Conservation (phyloP, 1,139 yeast genomes). For the Pichia sp. region DNA sequence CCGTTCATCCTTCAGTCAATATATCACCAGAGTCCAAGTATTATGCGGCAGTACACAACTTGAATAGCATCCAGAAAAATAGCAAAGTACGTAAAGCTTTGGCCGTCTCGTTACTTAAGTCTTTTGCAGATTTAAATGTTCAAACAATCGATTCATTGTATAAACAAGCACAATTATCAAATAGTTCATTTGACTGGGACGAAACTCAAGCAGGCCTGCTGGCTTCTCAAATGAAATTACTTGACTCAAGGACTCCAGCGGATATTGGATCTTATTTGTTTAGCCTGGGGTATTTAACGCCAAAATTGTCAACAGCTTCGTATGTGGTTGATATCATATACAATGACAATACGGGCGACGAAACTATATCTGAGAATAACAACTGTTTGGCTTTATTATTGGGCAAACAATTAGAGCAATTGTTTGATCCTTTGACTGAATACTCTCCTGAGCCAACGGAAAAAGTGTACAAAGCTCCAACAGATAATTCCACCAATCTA, state of each 20-base stretch:
- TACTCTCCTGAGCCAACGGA: conserved; percentile 87
- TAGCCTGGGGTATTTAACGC: conserved; percentile 40
- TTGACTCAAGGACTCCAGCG: conserved; percentile 42
- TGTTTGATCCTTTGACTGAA: conserved; percentile 84
- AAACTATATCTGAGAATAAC: conserved; percentile 47
- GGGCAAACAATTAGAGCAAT: conserved; percentile 80
- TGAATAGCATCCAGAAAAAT: conserved; percentile 38
- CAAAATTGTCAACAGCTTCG: conserved; percentile 43
- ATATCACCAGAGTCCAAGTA: conserved; percentile 57
- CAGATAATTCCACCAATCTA: conserved; percentile 2
- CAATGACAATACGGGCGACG: conserved; percentile 34
- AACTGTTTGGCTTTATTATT: conserved; percentile 65
- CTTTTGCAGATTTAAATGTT: conserved; percentile 46
- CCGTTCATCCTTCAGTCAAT: conserved; percentile 53
- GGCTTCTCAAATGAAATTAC: conserved; percentile 52
- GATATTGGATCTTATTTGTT: conserved; percentile 47
- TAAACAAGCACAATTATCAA: conserved; percentile 22
- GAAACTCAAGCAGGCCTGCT: conserved; percentile 75
- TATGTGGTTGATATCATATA: conserved; percentile 69
- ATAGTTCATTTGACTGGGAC: conserved; percentile 41
- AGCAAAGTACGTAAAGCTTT: conserved; percentile 66
- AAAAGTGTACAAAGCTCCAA: conserved; percentile 51
- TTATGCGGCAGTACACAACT: conserved; percentile 71
- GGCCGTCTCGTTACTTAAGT: conserved; percentile 66
- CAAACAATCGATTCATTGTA: conserved; percentile 18